These are phyloP conservation scores for Carex scoparia DNA, from an alignment of 176 grass and related monocot genomes.

Conservation along the genomic window DNA sequence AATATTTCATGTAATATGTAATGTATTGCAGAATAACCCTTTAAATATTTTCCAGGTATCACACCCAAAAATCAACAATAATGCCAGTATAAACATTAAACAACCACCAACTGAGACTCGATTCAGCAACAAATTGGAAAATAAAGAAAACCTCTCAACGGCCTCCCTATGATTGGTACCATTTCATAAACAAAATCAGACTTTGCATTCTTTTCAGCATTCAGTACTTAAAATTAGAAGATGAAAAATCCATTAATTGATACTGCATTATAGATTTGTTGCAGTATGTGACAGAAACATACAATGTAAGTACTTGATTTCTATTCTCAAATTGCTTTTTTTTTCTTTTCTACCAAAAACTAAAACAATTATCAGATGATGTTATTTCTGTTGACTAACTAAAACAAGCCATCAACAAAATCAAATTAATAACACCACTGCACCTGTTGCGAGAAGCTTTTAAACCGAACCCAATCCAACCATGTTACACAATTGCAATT, in stretches of 20 bases:
- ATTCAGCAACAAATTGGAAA: too few relatives aligned
- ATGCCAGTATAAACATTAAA: background rate
- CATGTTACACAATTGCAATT: background rate
- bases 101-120: background rate
- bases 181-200: background rate
- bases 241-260: background rate
- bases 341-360: constrained; percentile 5
- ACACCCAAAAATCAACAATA: background rate
- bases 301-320: background rate
- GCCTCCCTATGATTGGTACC: background rate
- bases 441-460: background rate
- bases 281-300: background rate
- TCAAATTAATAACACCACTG: background rate
- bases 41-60: background rate
- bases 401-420: background rate
- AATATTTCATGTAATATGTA: too few relatives aligned
- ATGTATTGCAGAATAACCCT: too few relatives aligned
- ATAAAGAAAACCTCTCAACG: background rate
- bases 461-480: background rate
- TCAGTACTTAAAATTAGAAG: background rate
- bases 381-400: constrained; percentile 6
- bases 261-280: background rate
- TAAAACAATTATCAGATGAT: constrained; percentile 15
- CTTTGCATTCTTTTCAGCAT: background rate
- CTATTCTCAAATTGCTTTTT: background rate